Evolutionary conservation across 768 basidiomycete genomes (phyloP).

Genomic region (Russula griseocarnosa): DNA sequence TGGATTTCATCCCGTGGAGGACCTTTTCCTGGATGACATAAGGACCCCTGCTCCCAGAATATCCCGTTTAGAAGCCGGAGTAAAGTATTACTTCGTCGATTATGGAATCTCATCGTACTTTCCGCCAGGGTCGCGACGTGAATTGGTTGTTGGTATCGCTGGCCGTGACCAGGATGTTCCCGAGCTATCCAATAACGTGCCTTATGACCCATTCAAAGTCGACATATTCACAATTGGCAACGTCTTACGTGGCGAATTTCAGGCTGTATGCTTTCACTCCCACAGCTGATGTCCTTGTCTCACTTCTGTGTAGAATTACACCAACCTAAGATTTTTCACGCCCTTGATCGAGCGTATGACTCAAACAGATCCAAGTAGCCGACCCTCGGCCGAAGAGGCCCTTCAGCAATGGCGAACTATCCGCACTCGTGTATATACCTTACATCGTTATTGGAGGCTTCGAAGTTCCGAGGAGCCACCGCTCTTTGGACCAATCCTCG

Average conservation of each 20-base stretch:
- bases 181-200: slow-evolving; percentile 13
- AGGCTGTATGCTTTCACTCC: neutral
- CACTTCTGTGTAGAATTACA: neutral
- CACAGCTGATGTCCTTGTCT: neutral
- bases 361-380: neutral
- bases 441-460: slow-evolving; percentile 10
- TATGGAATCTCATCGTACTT: slow-evolving; percentile 22
- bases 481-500: neutral
- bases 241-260: neutral
- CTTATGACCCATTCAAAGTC: slow-evolving; percentile 29
- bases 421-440: neutral
- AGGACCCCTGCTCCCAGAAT: neutral
- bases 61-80: slow-evolving; percentile 1
- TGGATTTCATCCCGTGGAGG: slow-evolving; percentile 20
- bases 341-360: slow-evolving; percentile 13
- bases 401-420: slow-evolving; percentile 10
- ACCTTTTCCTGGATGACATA: slow-evolving; percentile 1
- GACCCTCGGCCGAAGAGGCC: slow-evolving; percentile 8
- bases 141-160: neutral
- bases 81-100: slow-evolving; percentile 24
- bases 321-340: neutral
- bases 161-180: slow-evolving; percentile 25
- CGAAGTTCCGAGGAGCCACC: neutral
- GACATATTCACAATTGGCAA: slow-evolving; percentile 25
- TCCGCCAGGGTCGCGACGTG: neutral